A percentile compares a stretch with the other conserved stretches of the same genome.
These are phyloP conservation scores for Pythium rhizo-oryzae DNA, from an alignment of 352 stramenopile genomes.

Conservation along the genomic window DNA sequence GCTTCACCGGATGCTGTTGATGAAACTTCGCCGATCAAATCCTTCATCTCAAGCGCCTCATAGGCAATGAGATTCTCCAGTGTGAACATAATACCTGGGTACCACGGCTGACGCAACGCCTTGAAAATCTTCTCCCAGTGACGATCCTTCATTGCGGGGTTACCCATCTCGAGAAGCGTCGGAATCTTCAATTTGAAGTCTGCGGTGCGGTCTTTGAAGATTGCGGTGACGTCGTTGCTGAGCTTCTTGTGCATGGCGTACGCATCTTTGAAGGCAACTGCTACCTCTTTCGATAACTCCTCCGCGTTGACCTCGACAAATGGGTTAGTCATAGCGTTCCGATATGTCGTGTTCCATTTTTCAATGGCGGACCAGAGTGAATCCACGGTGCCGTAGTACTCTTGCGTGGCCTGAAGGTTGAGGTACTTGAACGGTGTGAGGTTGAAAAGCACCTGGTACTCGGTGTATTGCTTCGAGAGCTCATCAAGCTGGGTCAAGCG, in stretches of 20 bases:
- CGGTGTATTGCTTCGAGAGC: slow-evolving; percentile 90
- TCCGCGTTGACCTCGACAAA: slow-evolving; percentile 91
- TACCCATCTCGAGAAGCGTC: slow-evolving; percentile 91
- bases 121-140: slow-evolving; percentile 97
- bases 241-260: slow-evolving; percentile 92
- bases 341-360: slow-evolving; percentile 87
- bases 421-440: slow-evolving; percentile 89
- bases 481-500: slow-evolving; percentile 87
- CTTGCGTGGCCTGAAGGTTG: slow-evolving; percentile 86
- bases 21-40: slow-evolving; percentile 86
- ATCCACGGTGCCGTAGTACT: slow-evolving; percentile 86
- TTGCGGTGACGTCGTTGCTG: slow-evolving; percentile 87
- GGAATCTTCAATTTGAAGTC: slow-evolving; percentile 93
- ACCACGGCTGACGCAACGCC: slow-evolving; percentile 84
- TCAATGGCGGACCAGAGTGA: slow-evolving; percentile 86
- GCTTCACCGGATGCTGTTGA: slow-evolving; percentile 87
- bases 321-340: slow-evolving; percentile 74
- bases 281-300: slow-evolving; percentile 87
- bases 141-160: slow-evolving; percentile 91
- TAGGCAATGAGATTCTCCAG: slow-evolving; percentile 89
- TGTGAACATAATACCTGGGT: slow-evolving; percentile 88
- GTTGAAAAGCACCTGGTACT: slow-evolving; percentile 93
- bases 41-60: slow-evolving; percentile 89
- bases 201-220: slow-evolving; percentile 86
- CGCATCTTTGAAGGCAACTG: slow-evolving; percentile 87